Base-by-base conservation (phyloP, 1,284 basidiomycete genomes). In the Fomitopsis pinicola region DNA sequence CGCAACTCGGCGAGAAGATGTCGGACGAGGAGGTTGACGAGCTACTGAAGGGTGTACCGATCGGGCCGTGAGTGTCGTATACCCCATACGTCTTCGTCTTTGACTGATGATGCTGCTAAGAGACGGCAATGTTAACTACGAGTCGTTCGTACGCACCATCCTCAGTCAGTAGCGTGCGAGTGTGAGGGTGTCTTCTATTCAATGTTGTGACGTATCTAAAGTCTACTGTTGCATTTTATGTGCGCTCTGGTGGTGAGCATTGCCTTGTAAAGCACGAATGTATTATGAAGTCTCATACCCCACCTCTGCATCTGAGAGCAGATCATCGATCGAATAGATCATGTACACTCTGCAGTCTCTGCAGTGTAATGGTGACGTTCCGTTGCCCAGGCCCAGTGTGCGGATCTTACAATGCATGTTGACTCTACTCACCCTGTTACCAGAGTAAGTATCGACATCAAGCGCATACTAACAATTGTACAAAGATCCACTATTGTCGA, bases 1-100 rank as follows among this genome's bases (percentile, higher is more conserved):
- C 96, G 15, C 94, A 95, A 72, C 84, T 98, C 3, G 96, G 96
- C 17, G 96, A 98, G 83, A 97, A 98, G 83, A 94, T 99, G 91
- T 80, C 88, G 22, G 95, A 98, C 73, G 95, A 97, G 67, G 97
- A 99, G 78, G 97, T 98, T 22, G 97, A 99, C 73, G 97, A 99
- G 78, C 80, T 99, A 68, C 82, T 99, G 71, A 98, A 98, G 78
- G 95, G 95, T 53, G 91, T 94, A 17, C 91, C 94, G 76, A 85
- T 96, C 64, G 91, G 92, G 72, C 77, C 85, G 92, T 94, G 68
- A 77, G 90, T 85, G 3, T 38, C 53, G 17, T 38, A 48, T 42
- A 6, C 58, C 14, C 57, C 46, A 15, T 35, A 57, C 15, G n/a
- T 26, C 40, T 45, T 10, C 26, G 53, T 42, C 38, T 5, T 66